A percentile compares a stretch with the other conserved stretches of the same genome.
Evolutionary conservation across 768 basidiomycete species (phyloP).

Genomic region (Psilocybe sp.): DNA sequence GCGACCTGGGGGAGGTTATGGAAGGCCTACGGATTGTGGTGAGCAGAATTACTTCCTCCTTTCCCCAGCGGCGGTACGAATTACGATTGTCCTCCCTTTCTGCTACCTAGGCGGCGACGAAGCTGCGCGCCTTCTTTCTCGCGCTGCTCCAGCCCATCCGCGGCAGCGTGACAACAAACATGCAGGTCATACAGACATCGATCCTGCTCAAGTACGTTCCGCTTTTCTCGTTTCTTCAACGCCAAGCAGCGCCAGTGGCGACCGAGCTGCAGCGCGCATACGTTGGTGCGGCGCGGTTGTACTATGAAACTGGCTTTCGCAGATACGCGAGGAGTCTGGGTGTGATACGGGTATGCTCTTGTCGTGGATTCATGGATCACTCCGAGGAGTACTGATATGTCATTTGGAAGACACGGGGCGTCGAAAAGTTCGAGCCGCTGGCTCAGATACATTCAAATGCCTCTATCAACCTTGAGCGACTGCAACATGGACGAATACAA

Average conservation of each 20-base stretch:
- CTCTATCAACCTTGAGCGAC: constrained; percentile 49
- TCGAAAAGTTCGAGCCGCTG: constrained; percentile 71
- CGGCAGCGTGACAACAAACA: constrained; percentile 82
- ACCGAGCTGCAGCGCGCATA: constrained; percentile 88
- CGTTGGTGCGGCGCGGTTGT: constrained; percentile 75
- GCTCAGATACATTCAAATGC: constrained; percentile 41
- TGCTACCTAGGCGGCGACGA: constrained; percentile 71
- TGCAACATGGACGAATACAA: constrained; percentile 70
- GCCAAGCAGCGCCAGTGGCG: constrained; percentile 79
- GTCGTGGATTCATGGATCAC: not conserved
- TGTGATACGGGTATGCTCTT: constrained; percentile 61
- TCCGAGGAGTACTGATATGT: not conserved
- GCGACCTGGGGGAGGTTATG: constrained; percentile 77
- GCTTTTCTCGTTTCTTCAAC: constrained; percentile 81
- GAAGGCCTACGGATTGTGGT: constrained; percentile 91
- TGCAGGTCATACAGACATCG: constrained; percentile 89
- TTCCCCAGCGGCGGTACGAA: not conserved
- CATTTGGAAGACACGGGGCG: constrained; percentile 51
- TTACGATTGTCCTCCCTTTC: not conserved
- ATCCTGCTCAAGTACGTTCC: constrained; percentile 80
- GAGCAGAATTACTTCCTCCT: constrained; percentile 20
- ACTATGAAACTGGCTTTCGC: constrained; percentile 94
- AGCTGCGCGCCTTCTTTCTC: constrained; percentile 84
- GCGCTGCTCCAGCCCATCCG: constrained; percentile 81
- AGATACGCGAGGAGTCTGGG: constrained; percentile 83